phyloP scores from a whole-genome alignment of 2,329 filamentous ascomycete genomes.

The Monilinia fructigena region DNA sequence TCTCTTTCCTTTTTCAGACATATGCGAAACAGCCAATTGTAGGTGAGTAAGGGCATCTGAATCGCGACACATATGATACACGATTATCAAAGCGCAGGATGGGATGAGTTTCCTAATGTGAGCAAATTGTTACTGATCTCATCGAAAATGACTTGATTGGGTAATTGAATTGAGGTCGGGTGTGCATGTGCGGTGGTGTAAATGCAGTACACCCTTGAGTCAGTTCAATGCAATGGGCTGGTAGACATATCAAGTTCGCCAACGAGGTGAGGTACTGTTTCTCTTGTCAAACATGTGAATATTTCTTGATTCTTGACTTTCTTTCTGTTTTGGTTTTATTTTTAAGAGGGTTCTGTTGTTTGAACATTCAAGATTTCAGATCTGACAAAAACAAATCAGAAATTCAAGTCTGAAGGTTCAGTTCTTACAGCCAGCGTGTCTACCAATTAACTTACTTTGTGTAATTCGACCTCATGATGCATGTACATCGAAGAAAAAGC shows the following conservation, averaged over 20 bases:
- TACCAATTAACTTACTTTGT: not conserved
- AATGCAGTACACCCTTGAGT: not conserved
- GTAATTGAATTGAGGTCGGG: not conserved
- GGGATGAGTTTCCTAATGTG: not conserved
- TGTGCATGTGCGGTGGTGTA: not conserved
- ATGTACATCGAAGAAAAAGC: slow-evolving; percentile 9
- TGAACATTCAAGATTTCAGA: not conserved
- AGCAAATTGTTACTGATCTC: not conserved
- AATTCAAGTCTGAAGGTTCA: not conserved
- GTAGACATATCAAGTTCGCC: not conserved
- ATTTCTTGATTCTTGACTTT: no score
- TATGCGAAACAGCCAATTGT: slow-evolving; percentile 2
- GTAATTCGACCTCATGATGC: not conserved
- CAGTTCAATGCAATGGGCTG: not conserved
- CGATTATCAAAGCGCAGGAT: slow-evolving; percentile 9
- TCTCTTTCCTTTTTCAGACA: not conserved
- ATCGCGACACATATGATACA: slow-evolving; percentile 1
- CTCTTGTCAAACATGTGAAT: not conserved
- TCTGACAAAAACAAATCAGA: not conserved
- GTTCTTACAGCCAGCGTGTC: not conserved
- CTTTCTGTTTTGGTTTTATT: not conserved
- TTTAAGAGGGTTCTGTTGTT: not conserved
- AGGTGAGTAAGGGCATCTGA: not conserved
- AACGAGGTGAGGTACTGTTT: not conserved
- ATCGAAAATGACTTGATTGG: not conserved